Conservation (phyloP, 768 basidiomycete species). For the Ramaria sp. region DNA sequence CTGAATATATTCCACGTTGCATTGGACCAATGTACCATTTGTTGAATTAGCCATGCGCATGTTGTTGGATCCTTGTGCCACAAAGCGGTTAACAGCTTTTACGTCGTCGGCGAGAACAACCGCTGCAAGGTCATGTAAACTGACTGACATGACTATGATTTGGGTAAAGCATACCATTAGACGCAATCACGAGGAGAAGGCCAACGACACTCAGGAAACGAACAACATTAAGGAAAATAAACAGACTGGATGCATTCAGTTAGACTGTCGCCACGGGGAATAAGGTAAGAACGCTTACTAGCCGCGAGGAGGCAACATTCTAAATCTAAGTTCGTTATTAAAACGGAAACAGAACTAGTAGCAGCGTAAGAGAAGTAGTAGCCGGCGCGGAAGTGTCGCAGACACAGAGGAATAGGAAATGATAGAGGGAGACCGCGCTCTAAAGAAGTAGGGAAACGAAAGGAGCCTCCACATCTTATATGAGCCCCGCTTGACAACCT, state of each 20-base stretch:
- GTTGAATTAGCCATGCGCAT: conserved; percentile 20
- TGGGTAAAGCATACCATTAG: conserved; percentile 23
- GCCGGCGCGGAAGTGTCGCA: not conserved
- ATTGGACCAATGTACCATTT: conserved; percentile 32
- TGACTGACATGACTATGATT: conserved; percentile 14
- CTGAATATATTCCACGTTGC: conserved; percentile 59
- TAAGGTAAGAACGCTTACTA: conserved; percentile 23
- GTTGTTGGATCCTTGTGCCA: conserved; percentile 22
- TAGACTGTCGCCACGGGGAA: not conserved
- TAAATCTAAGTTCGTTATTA: not conserved
- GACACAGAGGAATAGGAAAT: not conserved
- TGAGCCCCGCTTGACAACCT: not conserved
- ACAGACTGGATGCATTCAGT: conserved; percentile 22
- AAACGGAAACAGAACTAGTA: not conserved
- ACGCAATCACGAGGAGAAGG: conserved; percentile 70
- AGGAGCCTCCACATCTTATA: not conserved
- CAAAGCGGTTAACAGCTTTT: conserved; percentile 60
- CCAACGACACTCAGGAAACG: conserved; percentile 72
- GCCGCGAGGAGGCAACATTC: conserved; percentile 34
- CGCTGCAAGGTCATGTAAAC: conserved; percentile 25
- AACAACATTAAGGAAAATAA: conserved; percentile 70
- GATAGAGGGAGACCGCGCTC: conserved; percentile 1
- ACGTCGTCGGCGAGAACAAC: conserved; percentile 64
- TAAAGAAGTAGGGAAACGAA: not conserved
- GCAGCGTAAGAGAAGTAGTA: not conserved